Conservation (phyloP, 2,329 filamentous ascomycete species). For the Fusarium odoratissimum region DNA sequence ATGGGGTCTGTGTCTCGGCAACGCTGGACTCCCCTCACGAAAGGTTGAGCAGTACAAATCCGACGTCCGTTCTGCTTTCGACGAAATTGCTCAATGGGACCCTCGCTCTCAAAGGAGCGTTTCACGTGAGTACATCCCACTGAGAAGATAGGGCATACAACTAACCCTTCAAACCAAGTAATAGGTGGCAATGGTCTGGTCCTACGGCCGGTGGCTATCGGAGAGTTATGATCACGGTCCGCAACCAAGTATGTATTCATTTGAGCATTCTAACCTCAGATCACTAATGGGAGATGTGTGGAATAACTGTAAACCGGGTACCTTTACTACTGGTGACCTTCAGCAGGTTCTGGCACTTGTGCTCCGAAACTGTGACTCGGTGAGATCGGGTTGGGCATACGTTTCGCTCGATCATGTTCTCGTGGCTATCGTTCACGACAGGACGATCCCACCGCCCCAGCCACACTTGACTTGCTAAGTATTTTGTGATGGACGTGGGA, state of each 20-base stretch:
- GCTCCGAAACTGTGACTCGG: not conserved
- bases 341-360: not conserved
- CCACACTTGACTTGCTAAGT: not conserved
- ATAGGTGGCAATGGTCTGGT: not conserved
- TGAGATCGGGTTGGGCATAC: not conserved
- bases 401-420: not conserved
- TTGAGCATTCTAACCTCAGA: not conserved
- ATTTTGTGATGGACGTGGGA: too few relatives aligned
- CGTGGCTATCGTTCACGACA: not conserved
- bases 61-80: not conserved
- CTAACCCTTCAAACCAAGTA: not conserved
- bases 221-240: not conserved
- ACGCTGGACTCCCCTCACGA: not conserved
- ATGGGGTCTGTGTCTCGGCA: not conserved
- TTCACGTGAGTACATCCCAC: not conserved
- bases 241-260: not conserved
- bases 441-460: not conserved
- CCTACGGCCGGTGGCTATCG: not conserved
- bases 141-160: not conserved
- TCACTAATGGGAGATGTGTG: not conserved
- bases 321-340: not conserved
- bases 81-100: not conserved
- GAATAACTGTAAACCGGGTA: not conserved
- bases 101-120: not conserved
- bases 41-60: not conserved